These are phyloP conservation scores for Pharus latifolius DNA, from an alignment of 176 grass and related monocot genomes.

Conservation along the genomic window DNA sequence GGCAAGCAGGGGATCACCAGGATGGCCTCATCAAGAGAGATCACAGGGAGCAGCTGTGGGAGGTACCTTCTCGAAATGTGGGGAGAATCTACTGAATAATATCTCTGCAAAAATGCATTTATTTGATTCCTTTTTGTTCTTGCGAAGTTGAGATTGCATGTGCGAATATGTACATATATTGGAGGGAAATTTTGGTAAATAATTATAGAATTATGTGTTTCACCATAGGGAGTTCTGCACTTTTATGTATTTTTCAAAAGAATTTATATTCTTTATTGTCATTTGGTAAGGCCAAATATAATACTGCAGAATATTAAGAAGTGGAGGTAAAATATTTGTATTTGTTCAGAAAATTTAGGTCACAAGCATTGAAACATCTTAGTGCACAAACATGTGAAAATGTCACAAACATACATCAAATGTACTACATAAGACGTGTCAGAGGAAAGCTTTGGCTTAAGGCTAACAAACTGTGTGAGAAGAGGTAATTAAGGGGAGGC, in stretches of 20 bases:
- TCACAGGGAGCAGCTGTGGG: slow-evolving; percentile 50
- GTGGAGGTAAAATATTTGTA: background rate
- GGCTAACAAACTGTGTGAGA: background rate
- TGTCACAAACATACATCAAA: background rate
- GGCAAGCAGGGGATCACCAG: background rate
- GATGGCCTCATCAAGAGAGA: slow-evolving; percentile 47
- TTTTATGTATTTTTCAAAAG: too few relatives aligned
- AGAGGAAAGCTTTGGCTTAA: background rate
- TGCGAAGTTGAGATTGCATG: background rate
- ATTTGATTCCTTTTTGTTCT: background rate
- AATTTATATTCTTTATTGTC: too few relatives aligned
- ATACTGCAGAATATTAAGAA: background rate
- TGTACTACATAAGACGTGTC: background rate
- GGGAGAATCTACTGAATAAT: slow-evolving; percentile 38
- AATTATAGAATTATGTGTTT: too few relatives aligned
- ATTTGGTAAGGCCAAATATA: too few relatives aligned
- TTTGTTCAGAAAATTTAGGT: background rate
- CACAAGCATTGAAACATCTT: background rate
- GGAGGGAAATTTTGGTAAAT: background rate
- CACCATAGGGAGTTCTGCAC: too few relatives aligned
- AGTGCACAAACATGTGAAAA: background rate
- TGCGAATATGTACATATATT: slow-evolving; percentile 3
- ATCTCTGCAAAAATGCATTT: background rate
- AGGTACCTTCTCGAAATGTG: slow-evolving; percentile 73
- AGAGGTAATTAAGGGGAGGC: background rate